Evolutionary conservation across 2,329 filamentous ascomycete genomes (phyloP).

Genomic region (Cryphonectria parasitica): DNA sequence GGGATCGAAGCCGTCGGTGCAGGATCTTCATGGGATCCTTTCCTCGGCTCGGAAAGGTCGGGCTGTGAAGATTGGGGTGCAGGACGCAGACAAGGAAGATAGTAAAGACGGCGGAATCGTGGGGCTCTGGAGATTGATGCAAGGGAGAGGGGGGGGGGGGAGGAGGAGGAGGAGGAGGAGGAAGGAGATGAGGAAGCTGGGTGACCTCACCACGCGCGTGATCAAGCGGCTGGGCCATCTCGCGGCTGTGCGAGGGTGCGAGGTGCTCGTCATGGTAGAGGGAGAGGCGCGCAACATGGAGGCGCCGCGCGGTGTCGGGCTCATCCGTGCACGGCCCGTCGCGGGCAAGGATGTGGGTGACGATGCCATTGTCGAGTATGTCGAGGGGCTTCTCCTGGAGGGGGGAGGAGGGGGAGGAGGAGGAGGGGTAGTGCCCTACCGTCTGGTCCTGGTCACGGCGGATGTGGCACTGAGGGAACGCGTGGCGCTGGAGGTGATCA

Average conservation of each 20-base stretch:
- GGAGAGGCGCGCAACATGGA: background rate
- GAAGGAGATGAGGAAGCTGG: background rate
- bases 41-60: too few species aligned
- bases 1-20: background rate
- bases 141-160: too few species aligned
- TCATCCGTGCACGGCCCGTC: slow-evolving; percentile 10
- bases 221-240: background rate
- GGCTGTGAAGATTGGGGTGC: too few species aligned
- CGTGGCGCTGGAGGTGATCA: background rate
- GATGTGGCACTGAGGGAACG: background rate
- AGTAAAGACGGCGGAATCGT: background rate
- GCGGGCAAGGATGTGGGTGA: background rate
- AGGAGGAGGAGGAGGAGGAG: background rate
- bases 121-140: too few species aligned
- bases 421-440: background rate
- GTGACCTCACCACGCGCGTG: background rate
- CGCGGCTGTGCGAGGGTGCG: background rate
- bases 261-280: slow-evolving; percentile 13
- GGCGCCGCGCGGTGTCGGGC: background rate
- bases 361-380: slow-evolving; percentile 11
- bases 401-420: background rate
- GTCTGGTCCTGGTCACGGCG: background rate
- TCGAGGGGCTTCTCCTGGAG: background rate
- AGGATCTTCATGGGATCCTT: background rate
- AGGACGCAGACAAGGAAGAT: background rate